phyloP scores from a whole-genome alignment of 129 eudicot species.

The Flaveria ramosissima region DNA sequence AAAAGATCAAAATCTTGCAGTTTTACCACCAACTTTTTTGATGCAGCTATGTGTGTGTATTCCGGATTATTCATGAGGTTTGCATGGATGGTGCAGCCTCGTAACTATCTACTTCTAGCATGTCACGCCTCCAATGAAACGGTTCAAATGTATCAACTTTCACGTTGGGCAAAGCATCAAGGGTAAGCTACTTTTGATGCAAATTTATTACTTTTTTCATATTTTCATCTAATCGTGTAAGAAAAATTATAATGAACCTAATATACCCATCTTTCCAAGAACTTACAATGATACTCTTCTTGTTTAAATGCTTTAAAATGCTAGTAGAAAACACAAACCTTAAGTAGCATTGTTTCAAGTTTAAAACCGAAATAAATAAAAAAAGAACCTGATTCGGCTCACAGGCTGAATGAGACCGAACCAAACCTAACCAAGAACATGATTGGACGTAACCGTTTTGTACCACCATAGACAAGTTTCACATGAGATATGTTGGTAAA shows the following conservation, averaged over 20 bases:
- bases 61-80: constrained; percentile 88
- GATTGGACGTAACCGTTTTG: neutral
- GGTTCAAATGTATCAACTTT: constrained; percentile 75
- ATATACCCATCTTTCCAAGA: neutral
- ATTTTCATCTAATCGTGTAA: neutral
- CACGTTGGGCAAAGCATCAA: constrained; percentile 85
- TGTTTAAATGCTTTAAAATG: neutral
- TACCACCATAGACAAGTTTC: no score
- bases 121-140: constrained; percentile 88
- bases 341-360: neutral
- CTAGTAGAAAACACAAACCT: neutral
- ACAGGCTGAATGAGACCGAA: no score
- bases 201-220: neutral
- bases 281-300: neutral
- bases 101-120: constrained; percentile 74
- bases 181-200: constrained; percentile 57
- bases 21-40: neutral
- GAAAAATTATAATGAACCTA: neutral
- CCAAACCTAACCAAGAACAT: neutral
- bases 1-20: neutral
- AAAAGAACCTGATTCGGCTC: no score
- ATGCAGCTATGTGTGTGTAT: constrained; percentile 81
- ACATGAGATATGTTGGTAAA: no score
- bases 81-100: constrained; percentile 95
- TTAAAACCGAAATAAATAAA: neutral